Evolutionary conservation across 148 eudicot species (phyloP), one percentile per base, ranked within the genome.

Genomic region (Amaranthus cruentus): DNA sequence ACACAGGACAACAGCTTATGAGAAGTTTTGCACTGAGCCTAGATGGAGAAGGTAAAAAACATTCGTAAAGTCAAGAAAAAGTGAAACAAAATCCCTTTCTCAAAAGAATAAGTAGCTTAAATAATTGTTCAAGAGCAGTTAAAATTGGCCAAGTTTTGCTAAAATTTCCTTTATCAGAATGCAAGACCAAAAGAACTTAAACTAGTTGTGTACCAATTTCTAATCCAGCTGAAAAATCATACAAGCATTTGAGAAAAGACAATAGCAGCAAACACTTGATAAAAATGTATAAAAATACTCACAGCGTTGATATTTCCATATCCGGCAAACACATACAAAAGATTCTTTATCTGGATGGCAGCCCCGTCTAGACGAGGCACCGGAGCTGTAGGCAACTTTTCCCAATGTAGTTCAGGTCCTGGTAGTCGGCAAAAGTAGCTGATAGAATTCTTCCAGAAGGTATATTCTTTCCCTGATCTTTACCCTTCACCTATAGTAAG

Each of bases 281-380:
- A 63, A 0, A 15, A 55, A 28, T 14, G 3, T 47, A 18, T 47
- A 57, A 4, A 75, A 21, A 78, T 56, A 71, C 97, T 88, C 73
- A 96, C 99, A 83, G n/a, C 58, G 75, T 89, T 87, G 73, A 96
- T 96, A 85, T 87, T 92, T 75, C 89, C 92, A 73, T 96, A 96
- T 76, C 99, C 97, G 68, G 99, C 97, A 84, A 96, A 96, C 6
- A 96, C 97, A 66, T 62, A 96, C 74, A 96, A 79, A 72, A 87
- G 88, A 84, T 96, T 73, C 68, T 89, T 89, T 76, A 96, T 90
- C 81, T 96, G 99, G 51, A 90, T 76, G 7, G 99, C 99, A 28
- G 99, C 99, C 13, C 99, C 99, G 62, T 96, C 99, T 60, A 92
- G 85, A 73, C 99, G 97, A 43, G 96, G 88, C 80, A 92, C 95